Base-by-base conservation (phyloP, 108 stramenopile genomes). In the Epipyxis sp. region DNA sequence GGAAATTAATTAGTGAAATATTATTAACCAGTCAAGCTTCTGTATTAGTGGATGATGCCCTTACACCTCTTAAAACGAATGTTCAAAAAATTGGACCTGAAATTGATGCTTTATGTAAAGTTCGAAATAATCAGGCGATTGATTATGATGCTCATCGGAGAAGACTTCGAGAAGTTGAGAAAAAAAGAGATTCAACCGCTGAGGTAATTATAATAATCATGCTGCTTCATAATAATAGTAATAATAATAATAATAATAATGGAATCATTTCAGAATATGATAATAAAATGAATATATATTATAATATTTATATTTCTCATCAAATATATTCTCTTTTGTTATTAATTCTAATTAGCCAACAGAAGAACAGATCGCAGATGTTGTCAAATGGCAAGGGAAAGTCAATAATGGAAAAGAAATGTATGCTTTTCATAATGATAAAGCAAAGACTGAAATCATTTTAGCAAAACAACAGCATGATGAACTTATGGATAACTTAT, bases 311-410 rank as follows among this genome's bases (percentile, higher is more conserved):
- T n/a, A n/a, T n/a, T n/a, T n/a, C n/a, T n/a, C n/a, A n/a, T n/a
- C n/a, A n/a, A n/a, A n/a, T n/a, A n/a, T 57, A 57, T 20, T 57
- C 54, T 25, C 16, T 20, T 20, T 57, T 57, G 54, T 57, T 57
- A 25, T 57, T 16, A 57, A 20, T 25, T 57, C 25, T 25, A 57
- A 16, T 20, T 16, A 57, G 20, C 25, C 54, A 57, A 57, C 20
- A 25, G 25, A 65, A 65, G 61, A 65, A 20, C 6, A 50, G 6
- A 20, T 20, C 46, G 46, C 46, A 13, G 61, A 65, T 35, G 6
- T 65, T 29, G 61, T 32, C 34, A 65, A 65, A 32, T 65, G 20
- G 20, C 30, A 65, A 65, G 61, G 61, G 30, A 65, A 65, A 65
- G 61, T 32, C 6, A 29, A 65, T 6, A 37, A 6, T 37, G 61